Evolutionary conservation across 1,139 yeast species (phyloP), one percentile per base, ranked within the genome.

Genomic region (Kodamaea alishanica): DNA sequence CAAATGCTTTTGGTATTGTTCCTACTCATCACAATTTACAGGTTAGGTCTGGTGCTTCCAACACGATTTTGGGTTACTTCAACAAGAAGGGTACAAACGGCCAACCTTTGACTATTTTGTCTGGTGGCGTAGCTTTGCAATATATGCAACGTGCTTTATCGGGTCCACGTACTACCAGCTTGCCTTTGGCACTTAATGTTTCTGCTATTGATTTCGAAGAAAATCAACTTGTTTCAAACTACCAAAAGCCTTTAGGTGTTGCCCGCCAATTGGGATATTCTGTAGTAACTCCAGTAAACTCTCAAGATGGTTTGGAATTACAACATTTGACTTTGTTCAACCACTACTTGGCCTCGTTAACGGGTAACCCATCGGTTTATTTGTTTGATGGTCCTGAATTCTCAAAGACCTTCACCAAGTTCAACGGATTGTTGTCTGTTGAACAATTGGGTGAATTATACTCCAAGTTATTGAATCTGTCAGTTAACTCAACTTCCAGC

Each of bases 1-100:
- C 57, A 37, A 84, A 84, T 54, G 69, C 78, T 7, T 60, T 63
- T 38, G 84, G 83, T 11, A 64, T 60, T 31, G 77, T 77, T 39
- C 90, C 88, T 33, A 70, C 68, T 41, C 63, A 77, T 52, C 73
- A 74, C 58, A 69, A 72, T 53, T 73, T 88, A 44, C 89, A 89
- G 57, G 77, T 87, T 34, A 78, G 96, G 58, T 70, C 84, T 2
- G 97, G 97, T 50, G 95, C 96, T 26, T 86, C 92, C 33, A 75
- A 80, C 49, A 77, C 87, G 30, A 71, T 92, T 38, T 68, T 86
- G 41, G 97, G 97, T 23, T 89, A 81, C 63, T 65, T 81, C 49
- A 52, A 62, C 37, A 60, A 51, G 35, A 66, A 69, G 34, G 70
- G 71, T 30, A 57, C 75, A 25, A 52, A 58, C 35, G 73, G 70